Percentiles rank a stretch among this genome's conserved stretches.
Evolutionary conservation across 257 asterid species (phyloP).

Genomic region (Paraleonurus japonicus): DNA sequence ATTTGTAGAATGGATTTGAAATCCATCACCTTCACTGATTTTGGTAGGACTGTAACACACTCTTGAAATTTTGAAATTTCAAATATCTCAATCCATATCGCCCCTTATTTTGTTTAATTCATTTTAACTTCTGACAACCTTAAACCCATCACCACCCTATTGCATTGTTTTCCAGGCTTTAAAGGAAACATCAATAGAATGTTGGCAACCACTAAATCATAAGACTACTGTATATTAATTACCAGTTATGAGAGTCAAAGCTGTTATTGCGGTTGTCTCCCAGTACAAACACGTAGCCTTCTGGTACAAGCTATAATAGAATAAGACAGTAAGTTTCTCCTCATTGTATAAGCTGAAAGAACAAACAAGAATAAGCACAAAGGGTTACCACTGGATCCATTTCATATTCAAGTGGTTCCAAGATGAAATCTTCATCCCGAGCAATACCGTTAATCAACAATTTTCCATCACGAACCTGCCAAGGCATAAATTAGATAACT

Average conservation of each 20-base stretch:
- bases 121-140: neutral
- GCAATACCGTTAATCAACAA: conserved; percentile 70
- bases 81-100: neutral
- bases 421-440: conserved; percentile 79
- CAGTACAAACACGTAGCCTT: conserved; percentile 85
- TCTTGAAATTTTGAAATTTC: neutral
- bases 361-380: conserved; percentile 6
- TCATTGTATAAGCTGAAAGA: neutral
- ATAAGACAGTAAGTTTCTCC: conserved; percentile 15
- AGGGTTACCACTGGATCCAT: conserved; percentile 72
- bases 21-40: neutral
- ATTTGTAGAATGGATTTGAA: neutral
- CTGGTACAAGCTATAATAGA: conserved; percentile 72
- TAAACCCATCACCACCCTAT: neutral
- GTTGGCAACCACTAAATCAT: neutral
- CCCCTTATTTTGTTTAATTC: neutral
- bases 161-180: neutral
- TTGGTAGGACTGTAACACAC: neutral
- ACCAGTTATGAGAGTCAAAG: conserved; percentile 93
- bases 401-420: conserved; percentile 87
- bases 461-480: conserved; percentile 74
- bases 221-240: too few species aligned
- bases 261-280: conserved; percentile 98
- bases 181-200: neutral
- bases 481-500: conserved; percentile 18